These are phyloP conservation scores for Pichia kudriavzevii DNA, from an alignment of 1,139 yeast species.

Conservation along the genomic window DNA sequence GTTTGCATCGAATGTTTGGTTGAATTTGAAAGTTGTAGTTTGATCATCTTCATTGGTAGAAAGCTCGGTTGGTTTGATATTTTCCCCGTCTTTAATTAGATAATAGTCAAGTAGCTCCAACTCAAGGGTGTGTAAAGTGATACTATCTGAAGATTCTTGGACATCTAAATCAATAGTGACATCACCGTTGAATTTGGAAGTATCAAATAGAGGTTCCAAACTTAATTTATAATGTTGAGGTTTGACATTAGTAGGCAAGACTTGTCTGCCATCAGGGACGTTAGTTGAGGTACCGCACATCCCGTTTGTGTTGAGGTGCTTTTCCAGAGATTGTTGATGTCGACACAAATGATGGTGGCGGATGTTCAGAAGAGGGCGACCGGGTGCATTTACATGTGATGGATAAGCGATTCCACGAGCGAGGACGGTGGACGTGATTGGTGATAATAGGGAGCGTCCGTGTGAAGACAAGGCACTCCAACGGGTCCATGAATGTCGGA, in stretches of 20 bases:
- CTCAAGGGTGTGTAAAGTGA: slow-evolving; percentile 38
- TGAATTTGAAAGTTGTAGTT: slow-evolving; percentile 56
- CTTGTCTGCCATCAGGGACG: slow-evolving; percentile 23
- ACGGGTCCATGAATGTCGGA: no score
- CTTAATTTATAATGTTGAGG: slow-evolving; percentile 42
- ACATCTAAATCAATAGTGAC: slow-evolving; percentile 37
- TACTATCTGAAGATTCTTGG: slow-evolving; percentile 31
- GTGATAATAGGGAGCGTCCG: not conserved
- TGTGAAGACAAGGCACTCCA: not conserved
- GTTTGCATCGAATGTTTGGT: slow-evolving; percentile 35
- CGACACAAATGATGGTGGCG: slow-evolving; percentile 9
- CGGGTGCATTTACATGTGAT: not conserved
- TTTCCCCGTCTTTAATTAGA: slow-evolving; percentile 14
- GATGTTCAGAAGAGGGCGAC: not conserved
- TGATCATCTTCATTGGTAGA: slow-evolving; percentile 37
- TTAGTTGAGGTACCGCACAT: slow-evolving; percentile 18
- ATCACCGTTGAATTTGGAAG: slow-evolving; percentile 35
- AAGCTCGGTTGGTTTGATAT: slow-evolving; percentile 16
- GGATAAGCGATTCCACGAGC: no score
- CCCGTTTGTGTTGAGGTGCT: slow-evolving; percentile 4
- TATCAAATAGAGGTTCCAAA: slow-evolving; percentile 26
- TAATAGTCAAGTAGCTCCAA: slow-evolving; percentile 25
- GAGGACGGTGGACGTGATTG: not conserved
- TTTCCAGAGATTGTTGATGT: slow-evolving; percentile 9
- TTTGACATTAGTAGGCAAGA: slow-evolving; percentile 36